Percentiles rank a stretch among this genome's conserved stretches.
Conservation (phyloP, 345 rosid species). For the Ceriops decandra region DNA sequence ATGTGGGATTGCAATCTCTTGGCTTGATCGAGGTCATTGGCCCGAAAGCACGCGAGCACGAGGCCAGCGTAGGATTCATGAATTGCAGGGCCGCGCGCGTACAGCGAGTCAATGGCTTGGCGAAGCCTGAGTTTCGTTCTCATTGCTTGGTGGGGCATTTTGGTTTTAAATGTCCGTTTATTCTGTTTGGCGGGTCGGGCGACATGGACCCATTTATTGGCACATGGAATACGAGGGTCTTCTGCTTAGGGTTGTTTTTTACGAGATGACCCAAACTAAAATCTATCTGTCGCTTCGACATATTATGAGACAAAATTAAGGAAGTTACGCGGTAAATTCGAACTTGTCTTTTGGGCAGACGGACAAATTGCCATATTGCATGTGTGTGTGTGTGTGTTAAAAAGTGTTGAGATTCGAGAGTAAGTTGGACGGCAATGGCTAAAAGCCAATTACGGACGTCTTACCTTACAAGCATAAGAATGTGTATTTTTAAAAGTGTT, state of each 20-base stretch:
- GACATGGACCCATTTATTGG: background rate
- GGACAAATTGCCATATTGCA: too few species aligned
- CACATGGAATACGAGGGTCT: too few species aligned
- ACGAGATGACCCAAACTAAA: too few species aligned
- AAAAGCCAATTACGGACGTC: background rate
- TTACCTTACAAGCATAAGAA: background rate
- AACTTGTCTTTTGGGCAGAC: too few species aligned
- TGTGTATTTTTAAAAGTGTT: background rate
- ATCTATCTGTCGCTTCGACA: too few species aligned
- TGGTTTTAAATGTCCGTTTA: constrained; percentile 21
- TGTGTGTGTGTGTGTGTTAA: too few species aligned
- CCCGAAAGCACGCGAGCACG: constrained; percentile 42
- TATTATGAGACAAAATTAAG: too few species aligned
- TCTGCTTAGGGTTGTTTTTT: too few species aligned
- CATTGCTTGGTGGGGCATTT: constrained; percentile 15
- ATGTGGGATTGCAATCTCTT: constrained; percentile 46
- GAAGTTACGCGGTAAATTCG: too few species aligned
- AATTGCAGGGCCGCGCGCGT: constrained; percentile 27
- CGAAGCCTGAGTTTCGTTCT: constrained; percentile 33
- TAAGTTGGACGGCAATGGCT: background rate
- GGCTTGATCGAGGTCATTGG: constrained; percentile 45
- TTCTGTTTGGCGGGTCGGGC: constrained; percentile 10
- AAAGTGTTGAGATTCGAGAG: background rate
- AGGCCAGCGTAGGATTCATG: constrained; percentile 47
- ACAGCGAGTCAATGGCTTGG: constrained; percentile 42